phyloP scores from a whole-genome alignment of 495 filamentous ascomycete species.

The Amniculicola lignicola region DNA sequence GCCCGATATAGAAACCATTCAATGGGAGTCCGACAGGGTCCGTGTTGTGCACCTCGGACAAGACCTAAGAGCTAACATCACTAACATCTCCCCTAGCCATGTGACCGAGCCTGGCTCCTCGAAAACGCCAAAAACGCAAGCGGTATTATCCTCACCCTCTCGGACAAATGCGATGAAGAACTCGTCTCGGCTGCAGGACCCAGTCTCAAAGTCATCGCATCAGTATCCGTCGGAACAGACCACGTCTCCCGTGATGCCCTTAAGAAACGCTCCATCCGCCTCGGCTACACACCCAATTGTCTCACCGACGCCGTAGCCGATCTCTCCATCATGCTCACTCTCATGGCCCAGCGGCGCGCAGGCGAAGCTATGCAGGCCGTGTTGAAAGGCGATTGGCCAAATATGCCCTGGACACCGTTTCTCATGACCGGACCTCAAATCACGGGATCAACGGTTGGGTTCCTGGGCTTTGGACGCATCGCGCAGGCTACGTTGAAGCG shows the following conservation, averaged over 20 bases:
- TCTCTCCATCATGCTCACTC: conserved; percentile 22
- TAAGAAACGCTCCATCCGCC: conserved; percentile 18
- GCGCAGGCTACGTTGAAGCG: conserved; percentile 24
- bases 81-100: conserved; percentile 9
- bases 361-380: conserved; percentile 24
- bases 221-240: conserved; percentile 27
- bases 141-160: conserved; percentile 24
- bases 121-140: conserved; percentile 12
- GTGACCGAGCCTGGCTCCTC: conserved; percentile 23
- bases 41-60: neutral
- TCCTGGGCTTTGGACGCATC: conserved; percentile 27
- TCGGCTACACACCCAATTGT: conserved; percentile 23
- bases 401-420: conserved; percentile 26
- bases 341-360: conserved; percentile 25
- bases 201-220: conserved; percentile 21
- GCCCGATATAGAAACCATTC: conserved; percentile 13
- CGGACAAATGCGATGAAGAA: conserved; percentile 25
- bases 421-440: conserved; percentile 28
- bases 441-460: conserved; percentile 15
- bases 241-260: conserved; percentile 17
- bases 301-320: conserved; percentile 28
- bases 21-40: conserved; percentile 20
- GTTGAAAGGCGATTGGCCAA: conserved; percentile 24
- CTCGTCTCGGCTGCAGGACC: conserved; percentile 10
- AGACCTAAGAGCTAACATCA: conserved; percentile 4